Base-by-base conservation (phyloP, 306 rosid species). In the Vicia faba region DNA sequence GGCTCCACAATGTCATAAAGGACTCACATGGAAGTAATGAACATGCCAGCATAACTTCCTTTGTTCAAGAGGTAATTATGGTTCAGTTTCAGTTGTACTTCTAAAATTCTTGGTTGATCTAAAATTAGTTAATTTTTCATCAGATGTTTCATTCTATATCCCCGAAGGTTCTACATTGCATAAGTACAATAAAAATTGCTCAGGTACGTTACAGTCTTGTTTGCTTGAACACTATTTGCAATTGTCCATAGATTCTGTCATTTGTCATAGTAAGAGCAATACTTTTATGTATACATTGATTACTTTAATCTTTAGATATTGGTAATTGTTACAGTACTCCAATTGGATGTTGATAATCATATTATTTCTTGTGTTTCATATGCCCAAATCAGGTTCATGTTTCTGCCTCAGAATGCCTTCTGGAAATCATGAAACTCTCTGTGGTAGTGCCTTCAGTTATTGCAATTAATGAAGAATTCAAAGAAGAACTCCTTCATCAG, bases 161-260 rank as follows among this genome's bases (percentile, higher is more conserved):
- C 20, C 91, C 91, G 39, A 80, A 81, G 75, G 48, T 93, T 62
- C 73, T 88, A 9, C 78, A 84, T 38, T 87, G 98, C 82, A 83
- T 89, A 53, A 79, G 78, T 74, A 93, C 91, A 9, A 74, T 93
- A 51, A 93, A 89, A 74, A 87, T 93, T 64, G 96, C 95, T 16
- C 98, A 89, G 97, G 98, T 93, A 58, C 40, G 85, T 38, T 75
- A 35, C 68, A 40, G 28, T 43, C 73, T 73, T 56, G 26, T 56
- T 71, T 59, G 36, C 14, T 54, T 67, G 40, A 61, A 58, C 41
- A 12, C 35, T 78, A 44, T 48, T 48, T 48, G 11, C 19, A 16
- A n/a, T n/a, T 45, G 20, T 46, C 53, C 23, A 46, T 46, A 6
- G 23, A 15, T 46, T 45, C 51, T 46, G 20, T 15, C 23, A 46